Conservation (phyloP, 768 basidiomycete species). For the Coprinellus micaceus region DNA sequence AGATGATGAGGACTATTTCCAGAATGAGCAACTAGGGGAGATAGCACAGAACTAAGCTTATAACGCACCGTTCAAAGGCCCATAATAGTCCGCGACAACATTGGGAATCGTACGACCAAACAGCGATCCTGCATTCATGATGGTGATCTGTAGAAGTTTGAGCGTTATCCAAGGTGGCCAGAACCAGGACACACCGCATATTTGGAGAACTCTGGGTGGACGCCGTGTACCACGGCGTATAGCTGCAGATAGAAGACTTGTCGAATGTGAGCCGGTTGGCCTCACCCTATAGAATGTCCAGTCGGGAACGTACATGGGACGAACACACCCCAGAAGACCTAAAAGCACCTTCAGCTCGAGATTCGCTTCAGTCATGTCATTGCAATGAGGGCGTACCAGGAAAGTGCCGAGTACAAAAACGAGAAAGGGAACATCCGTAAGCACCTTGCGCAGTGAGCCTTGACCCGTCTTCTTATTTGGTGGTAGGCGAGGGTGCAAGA, state of each 20-base stretch:
- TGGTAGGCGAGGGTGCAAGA: conserved; percentile 41
- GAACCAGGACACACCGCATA: conserved; percentile 40
- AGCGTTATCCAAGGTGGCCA: too few species aligned
- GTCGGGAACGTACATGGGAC: conserved; percentile 45
- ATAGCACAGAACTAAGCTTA: too few species aligned
- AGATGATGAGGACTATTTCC: conserved; percentile 39
- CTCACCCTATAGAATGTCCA: too few species aligned
- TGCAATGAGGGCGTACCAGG: conserved; percentile 30
- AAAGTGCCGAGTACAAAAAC: conserved; percentile 40
- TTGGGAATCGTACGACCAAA: conserved; percentile 60
- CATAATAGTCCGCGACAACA: conserved; percentile 45
- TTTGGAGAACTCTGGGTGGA: conserved; percentile 36
- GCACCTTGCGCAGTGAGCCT: conserved; percentile 30
- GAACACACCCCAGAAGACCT: conserved; percentile 49
- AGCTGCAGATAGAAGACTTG: conserved; percentile 53
- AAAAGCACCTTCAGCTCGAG: conserved; percentile 5
- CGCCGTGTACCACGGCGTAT: conserved; percentile 38
- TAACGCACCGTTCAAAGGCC: conserved; percentile 45
- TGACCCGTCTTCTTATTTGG: conserved; percentile 21
- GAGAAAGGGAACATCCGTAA: conserved; percentile 40
- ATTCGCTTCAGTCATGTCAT: neutral
- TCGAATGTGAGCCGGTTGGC: neutral
- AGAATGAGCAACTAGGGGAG: too few species aligned
- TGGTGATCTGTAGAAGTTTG: conserved; percentile 33
- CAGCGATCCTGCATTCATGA: conserved; percentile 52